Evolutionary conservation across 331 rosid species (phyloP).

Genomic region (Prunus yedoensis): DNA sequence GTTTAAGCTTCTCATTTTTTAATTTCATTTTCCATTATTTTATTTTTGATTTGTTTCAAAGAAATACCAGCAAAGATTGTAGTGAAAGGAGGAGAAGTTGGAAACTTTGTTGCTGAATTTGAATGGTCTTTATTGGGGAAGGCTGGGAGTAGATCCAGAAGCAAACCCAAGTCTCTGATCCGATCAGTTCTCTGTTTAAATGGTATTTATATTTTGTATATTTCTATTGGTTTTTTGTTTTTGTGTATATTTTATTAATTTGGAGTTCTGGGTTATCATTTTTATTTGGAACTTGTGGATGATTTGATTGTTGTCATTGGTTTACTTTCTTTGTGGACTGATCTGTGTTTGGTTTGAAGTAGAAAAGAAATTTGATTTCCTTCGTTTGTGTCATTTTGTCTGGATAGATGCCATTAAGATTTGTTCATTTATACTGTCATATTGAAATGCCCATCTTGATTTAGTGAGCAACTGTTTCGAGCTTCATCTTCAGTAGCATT

Average conservation of each 20-base stretch:
- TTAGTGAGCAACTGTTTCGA: constrained; percentile 25
- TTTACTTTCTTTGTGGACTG: constrained; percentile 25
- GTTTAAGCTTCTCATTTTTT: constrained; percentile 43
- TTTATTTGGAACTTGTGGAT: constrained; percentile 5
- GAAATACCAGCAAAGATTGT: constrained; percentile 19
- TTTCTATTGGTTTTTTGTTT: constrained; percentile 6
- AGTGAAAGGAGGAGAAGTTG: constrained; percentile 30
- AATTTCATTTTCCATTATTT: not conserved
- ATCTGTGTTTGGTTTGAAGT: constrained; percentile 38
- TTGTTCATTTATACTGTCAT: constrained; percentile 1
- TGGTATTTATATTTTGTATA: constrained; percentile 42
- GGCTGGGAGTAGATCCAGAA: constrained; percentile 55
- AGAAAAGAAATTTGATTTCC: constrained; percentile 10
- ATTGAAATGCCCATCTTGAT: constrained; percentile 4
- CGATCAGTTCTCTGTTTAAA: constrained; percentile 43
- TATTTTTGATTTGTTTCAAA: not conserved
- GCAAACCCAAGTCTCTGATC: constrained; percentile 55
- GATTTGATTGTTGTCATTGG: constrained; percentile 24
- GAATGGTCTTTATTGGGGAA: constrained; percentile 36
- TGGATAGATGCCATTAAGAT: constrained; percentile 23
- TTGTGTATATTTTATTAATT: constrained; percentile 11
- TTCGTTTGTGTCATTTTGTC: constrained; percentile 17
- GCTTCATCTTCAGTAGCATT: not conserved
- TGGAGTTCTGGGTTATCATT: constrained; percentile 24
- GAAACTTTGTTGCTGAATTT: constrained; percentile 28